phyloP scores from a whole-genome alignment of 345 rosid species.

The Melastoma malabathricum region DNA sequence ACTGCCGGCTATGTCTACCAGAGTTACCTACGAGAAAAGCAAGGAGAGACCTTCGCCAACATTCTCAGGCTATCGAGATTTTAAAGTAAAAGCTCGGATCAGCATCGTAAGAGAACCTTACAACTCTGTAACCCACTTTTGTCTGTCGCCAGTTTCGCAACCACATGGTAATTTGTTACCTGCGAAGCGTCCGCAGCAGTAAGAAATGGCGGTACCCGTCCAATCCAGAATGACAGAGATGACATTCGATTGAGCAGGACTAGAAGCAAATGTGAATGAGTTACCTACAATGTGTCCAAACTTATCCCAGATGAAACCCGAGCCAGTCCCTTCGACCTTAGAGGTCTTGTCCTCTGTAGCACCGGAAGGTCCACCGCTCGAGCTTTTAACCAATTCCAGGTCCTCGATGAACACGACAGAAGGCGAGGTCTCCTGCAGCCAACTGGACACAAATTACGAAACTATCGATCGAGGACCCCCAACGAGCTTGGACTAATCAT shows the following conservation, averaged over 20 bases:
- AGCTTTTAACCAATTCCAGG: slow-evolving; percentile 39
- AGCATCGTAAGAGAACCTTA: slow-evolving; percentile 41
- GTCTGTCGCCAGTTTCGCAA: slow-evolving; percentile 69
- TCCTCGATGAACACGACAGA: slow-evolving; percentile 72
- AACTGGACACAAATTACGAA: neutral
- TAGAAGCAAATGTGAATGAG: slow-evolving; percentile 3
- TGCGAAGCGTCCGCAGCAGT: slow-evolving; percentile 8
- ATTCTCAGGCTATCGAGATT: no score
- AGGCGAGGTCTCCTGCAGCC: slow-evolving; percentile 44
- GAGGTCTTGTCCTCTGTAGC: slow-evolving; percentile 31
- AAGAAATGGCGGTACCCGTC: neutral
- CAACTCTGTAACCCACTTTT: slow-evolving; percentile 57
- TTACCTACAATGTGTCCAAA: slow-evolving; percentile 82
- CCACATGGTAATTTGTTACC: slow-evolving; percentile 86
- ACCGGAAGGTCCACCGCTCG: slow-evolving; percentile 18
- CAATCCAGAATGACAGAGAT: no score
- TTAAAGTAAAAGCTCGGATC: neutral
- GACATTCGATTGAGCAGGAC: no score
- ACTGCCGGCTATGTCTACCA: slow-evolving; percentile 54
- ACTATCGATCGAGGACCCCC: neutral
- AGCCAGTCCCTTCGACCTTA: slow-evolving; percentile 77
- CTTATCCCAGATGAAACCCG: slow-evolving; percentile 91
- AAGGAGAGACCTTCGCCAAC: no score
- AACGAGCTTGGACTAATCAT: neutral
- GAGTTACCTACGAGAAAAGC: slow-evolving; percentile 26